These are phyloP conservation scores for Kuraishia ogatae DNA, from an alignment of 805 yeast species.

Conservation along the genomic window DNA sequence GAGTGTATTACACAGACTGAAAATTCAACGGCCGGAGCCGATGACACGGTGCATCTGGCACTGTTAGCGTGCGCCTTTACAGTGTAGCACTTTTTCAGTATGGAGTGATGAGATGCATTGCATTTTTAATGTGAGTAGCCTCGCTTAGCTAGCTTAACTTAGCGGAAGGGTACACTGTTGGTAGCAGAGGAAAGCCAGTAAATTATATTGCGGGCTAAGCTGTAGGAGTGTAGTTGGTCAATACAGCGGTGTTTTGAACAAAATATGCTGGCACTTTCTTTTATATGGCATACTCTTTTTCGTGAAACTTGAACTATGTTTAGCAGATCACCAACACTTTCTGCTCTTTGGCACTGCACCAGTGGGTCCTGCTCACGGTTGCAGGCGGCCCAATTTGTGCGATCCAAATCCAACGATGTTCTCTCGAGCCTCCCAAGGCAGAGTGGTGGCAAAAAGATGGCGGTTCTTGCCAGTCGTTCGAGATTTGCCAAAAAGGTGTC, in stretches of 20 bases:
- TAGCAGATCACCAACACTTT: background rate
- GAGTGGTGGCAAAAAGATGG: background rate
- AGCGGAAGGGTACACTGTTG: too few species aligned
- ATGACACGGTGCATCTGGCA: too few species aligned
- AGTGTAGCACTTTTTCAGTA: background rate
- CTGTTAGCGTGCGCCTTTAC: background rate
- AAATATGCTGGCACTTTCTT: too few species aligned
- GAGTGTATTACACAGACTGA: too few species aligned
- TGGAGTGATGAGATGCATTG: background rate
- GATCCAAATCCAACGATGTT: background rate
- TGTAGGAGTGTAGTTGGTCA: too few species aligned
- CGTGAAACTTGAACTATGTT: background rate
- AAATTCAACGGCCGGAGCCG: too few species aligned
- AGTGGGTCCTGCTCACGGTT: background rate
- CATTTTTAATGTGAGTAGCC: background rate
- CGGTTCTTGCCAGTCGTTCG: background rate
- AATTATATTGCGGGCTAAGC: too few species aligned
- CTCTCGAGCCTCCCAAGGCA: background rate
- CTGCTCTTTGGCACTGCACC: background rate
- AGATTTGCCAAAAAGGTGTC: background rate
- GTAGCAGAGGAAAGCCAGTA: too few species aligned
- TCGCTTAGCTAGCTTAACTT: too few species aligned
- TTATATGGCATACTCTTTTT: too few species aligned
- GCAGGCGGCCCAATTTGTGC: background rate
- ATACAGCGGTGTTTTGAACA: too few species aligned